A percentile compares a stretch with the other conserved stretches of the same genome.
Evolutionary conservation across 2,329 filamentous ascomycete genomes (phyloP).

Genomic region (Paecilomyces sp.): DNA sequence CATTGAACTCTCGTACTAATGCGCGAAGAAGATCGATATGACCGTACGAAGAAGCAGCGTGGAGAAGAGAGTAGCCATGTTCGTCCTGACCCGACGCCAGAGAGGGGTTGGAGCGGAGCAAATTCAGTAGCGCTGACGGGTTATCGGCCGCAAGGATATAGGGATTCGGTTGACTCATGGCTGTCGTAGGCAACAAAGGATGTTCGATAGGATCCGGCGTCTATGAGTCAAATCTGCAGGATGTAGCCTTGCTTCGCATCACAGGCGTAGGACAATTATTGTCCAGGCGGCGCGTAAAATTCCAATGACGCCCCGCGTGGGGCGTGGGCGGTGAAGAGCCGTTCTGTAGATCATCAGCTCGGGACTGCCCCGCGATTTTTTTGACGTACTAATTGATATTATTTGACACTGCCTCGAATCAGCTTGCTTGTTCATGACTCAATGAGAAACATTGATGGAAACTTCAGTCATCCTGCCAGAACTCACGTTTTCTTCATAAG

Average conservation of each 20-base stretch:
- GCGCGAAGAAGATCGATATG: constrained; percentile 72
- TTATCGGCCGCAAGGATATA: constrained; percentile 79
- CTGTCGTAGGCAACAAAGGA: constrained; percentile 2
- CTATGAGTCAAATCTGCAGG: background rate
- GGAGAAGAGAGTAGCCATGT: constrained; percentile 88
- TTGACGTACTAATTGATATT: background rate
- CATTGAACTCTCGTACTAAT: constrained; percentile 68
- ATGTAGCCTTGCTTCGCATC: background rate
- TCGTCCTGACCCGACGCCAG: constrained; percentile 76
- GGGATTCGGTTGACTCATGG: constrained; percentile 47
- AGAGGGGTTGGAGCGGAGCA: constrained; percentile 66
- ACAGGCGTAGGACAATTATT: background rate
- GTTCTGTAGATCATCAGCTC: background rate
- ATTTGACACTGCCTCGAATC: background rate
- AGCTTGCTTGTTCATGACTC: background rate
- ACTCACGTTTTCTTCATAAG: background rate
- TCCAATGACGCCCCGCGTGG: background rate
- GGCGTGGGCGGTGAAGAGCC: background rate
- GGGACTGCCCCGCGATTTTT: background rate
- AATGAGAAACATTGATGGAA: background rate
- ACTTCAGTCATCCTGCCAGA: background rate
- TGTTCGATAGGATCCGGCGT: background rate
- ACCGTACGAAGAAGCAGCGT: constrained; percentile 88
- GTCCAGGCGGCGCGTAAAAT: background rate
- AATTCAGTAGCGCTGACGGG: constrained; percentile 62